These are phyloP conservation scores for Stenocarpella maydis DNA, from an alignment of 2,329 filamentous ascomycete genomes.

Conservation along the genomic window DNA sequence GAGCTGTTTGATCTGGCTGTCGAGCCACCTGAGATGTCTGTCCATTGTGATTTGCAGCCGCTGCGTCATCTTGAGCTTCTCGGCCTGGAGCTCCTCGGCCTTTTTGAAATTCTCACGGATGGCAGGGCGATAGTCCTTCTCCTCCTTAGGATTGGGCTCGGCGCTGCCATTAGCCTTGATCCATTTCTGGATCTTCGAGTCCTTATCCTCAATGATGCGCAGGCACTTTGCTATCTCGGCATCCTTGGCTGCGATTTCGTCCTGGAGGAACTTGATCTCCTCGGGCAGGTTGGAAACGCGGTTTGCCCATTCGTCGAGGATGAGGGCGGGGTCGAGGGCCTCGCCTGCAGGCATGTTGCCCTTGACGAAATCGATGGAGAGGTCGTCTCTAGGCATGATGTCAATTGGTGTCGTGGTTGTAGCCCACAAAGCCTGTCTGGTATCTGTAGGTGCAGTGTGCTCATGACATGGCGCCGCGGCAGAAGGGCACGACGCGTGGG, in stretches of 20 bases:
- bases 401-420: conserved; percentile 53
- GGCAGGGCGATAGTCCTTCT: conserved; percentile 65
- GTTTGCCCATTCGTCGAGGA: conserved; percentile 82
- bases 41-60: conserved; percentile 69
- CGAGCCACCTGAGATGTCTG: conserved; percentile 70
- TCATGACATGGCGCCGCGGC: conserved; percentile 23
- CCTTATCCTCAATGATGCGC: conserved; percentile 74
- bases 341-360: conserved; percentile 69
- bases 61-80: conserved; percentile 75
- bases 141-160: conserved; percentile 78
- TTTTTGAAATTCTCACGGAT: conserved; percentile 74
- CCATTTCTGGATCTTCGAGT: conserved; percentile 81
- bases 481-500: conserved; percentile 18
- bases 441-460: conserved; percentile 32
- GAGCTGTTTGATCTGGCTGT: conserved; percentile 68
- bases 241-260: conserved; percentile 85
- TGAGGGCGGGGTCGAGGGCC: conserved; percentile 69
- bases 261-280: conserved; percentile 83
- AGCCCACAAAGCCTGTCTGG: conserved; percentile 19
- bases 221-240: conserved; percentile 73
- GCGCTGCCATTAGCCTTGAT: conserved; percentile 81
- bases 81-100: conserved; percentile 75
- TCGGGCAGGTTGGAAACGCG: conserved; percentile 80
- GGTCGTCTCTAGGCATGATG: conserved; percentile 77
- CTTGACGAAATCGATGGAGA: conserved; percentile 74